Evolutionary conservation across 2,329 filamentous ascomycete species (phyloP), one percentile per base, ranked within the genome.

Genomic region (Pezicula carpinea): DNA sequence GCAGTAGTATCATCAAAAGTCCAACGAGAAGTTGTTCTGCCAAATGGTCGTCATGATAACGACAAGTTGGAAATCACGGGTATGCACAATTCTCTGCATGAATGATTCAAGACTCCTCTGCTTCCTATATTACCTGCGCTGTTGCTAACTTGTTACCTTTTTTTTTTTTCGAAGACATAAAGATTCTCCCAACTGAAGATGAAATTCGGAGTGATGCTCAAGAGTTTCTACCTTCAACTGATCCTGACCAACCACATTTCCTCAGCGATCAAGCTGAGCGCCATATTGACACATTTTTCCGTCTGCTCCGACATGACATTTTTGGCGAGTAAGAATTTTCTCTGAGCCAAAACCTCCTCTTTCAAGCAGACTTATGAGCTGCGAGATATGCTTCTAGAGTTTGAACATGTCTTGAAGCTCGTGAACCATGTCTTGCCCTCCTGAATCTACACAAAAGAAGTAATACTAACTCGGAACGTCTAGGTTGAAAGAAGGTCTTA

Each of bases 261-360:
- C 53, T 66, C 13, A 41, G 59, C 31, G 43, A 48, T 26, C 14
- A 29, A 14, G 44, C 56, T 4, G 53, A 61, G 29, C 52, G 65
- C 6, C 59, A 64, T 34, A 57, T 66, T 11, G 64, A 66, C 47
- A 65, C 61, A 0, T 48, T 60, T 14, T 66, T 66, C 22, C 59
- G 65, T 10, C 53, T 66, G 0, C 48, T 61, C 36, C 59, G 65
- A 2, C 54, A 66, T 22, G 64, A 66, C 26, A 58, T 56, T 5
- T 63, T 66, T 32, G 62, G 63, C 2, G 54, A 61, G 18, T n/a
- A n/a, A n/a, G n/a, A n/a, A n/a, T n/a, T n/a, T n/a, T n/a, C n/a
- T n/a, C n/a, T n/a, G n/a, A n/a, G n/a, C n/a, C n/a, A n/a, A n/a
- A n/a, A n/a, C n/a, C n/a, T n/a, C n/a, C n/a, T n/a, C n/a, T n/a